Evolutionary conservation across 2,329 filamentous ascomycete genomes (phyloP), one percentile per base, ranked within the genome.

Genomic region (Sporothrix phasma): DNA sequence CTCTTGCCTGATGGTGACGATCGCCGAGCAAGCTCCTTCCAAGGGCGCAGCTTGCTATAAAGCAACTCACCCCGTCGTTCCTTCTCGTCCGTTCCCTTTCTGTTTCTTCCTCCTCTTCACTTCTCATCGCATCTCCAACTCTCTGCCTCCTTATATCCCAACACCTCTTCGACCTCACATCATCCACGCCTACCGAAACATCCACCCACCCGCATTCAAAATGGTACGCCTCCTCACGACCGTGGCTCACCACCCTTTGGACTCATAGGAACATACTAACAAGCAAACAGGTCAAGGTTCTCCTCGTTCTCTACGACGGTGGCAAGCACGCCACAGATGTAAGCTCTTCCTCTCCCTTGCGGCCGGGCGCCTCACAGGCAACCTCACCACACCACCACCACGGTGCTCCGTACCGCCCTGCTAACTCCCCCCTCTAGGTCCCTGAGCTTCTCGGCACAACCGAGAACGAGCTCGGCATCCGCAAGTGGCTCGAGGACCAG

Each of bases 401-500:
- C n/a, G n/a, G n/a, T n/a, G n/a, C n/a, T n/a, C n/a, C n/a, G n/a
- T n/a, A n/a, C n/a, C n/a, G n/a, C n/a, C n/a, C n/a, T 43, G 1
- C 7, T 43, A 6, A n/a, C 31, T 5, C 34, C 34, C 29, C 31
- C 34, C 24, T 26, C 34, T 5, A 68, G 83, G 84, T 87, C 76
- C 92, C 92, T 69, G 85, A 84, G 73, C 84, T 99, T 71, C 86
- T 97, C 73, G 94, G 94, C 73, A 96, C 94, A 68, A 97, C 92
- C 58, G 91, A 99, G 84, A 97, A 97, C 78, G 94, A 99, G 84
- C 90, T 99, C 67, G 94, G 94, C 72, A 82, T 99, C 75, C 87
- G 94, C 75, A 92, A 95, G 80, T 99, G 94, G 93, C 88, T 99
- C 71, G 94, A 97, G 83, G 90, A 93, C 67, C 88, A 95, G 77